Percentiles rank a stretch among this genome's conserved stretches.
These are phyloP conservation scores for Seiridium cupressi DNA, from an alignment of 2,329 filamentous ascomycete genomes.

Conservation along the genomic window DNA sequence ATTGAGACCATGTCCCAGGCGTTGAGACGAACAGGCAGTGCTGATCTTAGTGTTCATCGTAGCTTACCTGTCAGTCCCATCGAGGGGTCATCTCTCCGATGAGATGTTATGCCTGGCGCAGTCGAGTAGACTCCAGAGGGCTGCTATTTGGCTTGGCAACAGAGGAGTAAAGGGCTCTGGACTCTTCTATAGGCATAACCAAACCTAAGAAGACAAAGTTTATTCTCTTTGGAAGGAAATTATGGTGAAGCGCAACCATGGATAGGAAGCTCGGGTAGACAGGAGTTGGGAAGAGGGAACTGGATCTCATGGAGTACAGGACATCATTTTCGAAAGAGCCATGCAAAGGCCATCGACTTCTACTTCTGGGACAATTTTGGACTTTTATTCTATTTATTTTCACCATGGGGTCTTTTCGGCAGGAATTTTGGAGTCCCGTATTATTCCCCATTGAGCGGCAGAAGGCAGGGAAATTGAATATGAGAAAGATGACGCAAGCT, in stretches of 20 bases:
- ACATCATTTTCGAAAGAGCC: too few relatives aligned
- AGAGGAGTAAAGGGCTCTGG: too few relatives aligned
- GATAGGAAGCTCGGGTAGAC: too few relatives aligned
- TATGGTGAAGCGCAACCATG: too few relatives aligned
- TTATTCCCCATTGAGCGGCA: constrained; percentile 4
- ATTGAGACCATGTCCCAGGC: constrained; percentile 95
- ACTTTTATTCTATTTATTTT: neutral
- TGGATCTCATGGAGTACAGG: too few relatives aligned
- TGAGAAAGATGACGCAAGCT: neutral
- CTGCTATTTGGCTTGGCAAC: too few relatives aligned
- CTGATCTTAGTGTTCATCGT: constrained; percentile 63
- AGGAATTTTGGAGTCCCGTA: constrained; percentile 1
- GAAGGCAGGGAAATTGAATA: neutral
- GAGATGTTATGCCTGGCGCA: neutral
- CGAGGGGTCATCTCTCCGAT: constrained; percentile 34
- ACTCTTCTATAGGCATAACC: too few relatives aligned
- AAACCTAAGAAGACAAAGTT: too few relatives aligned
- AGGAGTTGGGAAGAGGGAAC: too few relatives aligned
- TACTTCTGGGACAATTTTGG: neutral
- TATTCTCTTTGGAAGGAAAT: too few relatives aligned
- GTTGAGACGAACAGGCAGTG: constrained; percentile 78
- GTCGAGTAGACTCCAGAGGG: too few relatives aligned
- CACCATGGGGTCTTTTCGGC: neutral
- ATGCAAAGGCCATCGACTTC: neutral
- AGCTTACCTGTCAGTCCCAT: constrained; percentile 60